These are phyloP conservation scores for Apiospora kogelbergensis DNA, from an alignment of 2,329 filamentous ascomycete genomes.

Conservation along the genomic window DNA sequence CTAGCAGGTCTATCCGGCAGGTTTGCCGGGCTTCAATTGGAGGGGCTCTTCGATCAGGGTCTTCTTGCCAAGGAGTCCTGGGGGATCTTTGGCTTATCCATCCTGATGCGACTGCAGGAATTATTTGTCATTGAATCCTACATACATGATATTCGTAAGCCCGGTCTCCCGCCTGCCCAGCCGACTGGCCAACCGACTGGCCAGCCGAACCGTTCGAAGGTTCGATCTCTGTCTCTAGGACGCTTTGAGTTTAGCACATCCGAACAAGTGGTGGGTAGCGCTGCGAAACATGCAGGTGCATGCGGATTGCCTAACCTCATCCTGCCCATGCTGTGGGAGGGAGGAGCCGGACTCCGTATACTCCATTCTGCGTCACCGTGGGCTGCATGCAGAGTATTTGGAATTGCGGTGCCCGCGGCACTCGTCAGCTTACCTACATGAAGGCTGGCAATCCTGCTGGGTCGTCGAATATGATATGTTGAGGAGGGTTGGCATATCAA, in stretches of 20 bases:
- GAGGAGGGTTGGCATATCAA: background rate
- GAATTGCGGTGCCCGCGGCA: background rate
- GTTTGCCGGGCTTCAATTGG: background rate
- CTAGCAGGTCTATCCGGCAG: background rate
- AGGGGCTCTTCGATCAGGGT: background rate
- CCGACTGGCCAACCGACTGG: background rate
- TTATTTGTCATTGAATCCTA: background rate
- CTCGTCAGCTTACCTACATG: background rate
- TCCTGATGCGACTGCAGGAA: background rate
- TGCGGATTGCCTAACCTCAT: too few relatives aligned
- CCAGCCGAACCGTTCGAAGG: background rate
- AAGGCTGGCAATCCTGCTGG: background rate
- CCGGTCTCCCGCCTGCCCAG: background rate
- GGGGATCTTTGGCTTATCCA: background rate
- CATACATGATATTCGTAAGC: background rate
- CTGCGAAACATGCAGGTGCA: background rate
- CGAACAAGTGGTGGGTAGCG: background rate
- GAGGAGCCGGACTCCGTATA: background rate
- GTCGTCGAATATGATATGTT: background rate
- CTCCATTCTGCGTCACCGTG: background rate
- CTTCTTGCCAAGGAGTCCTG: background rate
- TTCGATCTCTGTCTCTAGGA: background rate
- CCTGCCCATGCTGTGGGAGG: too few relatives aligned
- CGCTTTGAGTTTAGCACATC: background rate
- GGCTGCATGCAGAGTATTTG: background rate